Conservation (phyloP, 768 basidiomycete genomes). For the Hypsizygus marmoreus region DNA sequence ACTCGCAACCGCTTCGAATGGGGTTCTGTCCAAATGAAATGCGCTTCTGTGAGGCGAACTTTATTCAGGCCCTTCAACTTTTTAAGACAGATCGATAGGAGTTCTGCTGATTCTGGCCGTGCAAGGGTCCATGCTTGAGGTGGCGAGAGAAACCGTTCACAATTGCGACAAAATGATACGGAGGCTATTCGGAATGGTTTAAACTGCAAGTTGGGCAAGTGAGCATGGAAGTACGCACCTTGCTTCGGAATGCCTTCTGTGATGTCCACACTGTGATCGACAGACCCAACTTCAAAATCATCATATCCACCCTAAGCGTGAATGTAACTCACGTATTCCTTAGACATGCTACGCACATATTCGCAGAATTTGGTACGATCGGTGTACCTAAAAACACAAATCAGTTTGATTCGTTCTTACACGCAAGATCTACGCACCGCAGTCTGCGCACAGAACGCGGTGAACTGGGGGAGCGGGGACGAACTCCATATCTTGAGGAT, state of each 20-base stretch:
- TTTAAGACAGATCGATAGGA: slow-evolving; percentile 91
- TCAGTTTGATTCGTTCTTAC: slow-evolving; percentile 6
- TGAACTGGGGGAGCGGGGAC: slow-evolving; percentile 73
- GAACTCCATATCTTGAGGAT: slow-evolving; percentile 67
- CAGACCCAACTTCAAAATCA: slow-evolving; percentile 2
- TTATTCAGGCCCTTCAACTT: slow-evolving; percentile 93
- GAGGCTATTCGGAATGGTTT: no score
- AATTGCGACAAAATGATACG: slow-evolving; percentile 92
- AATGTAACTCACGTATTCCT: slow-evolving; percentile 69
- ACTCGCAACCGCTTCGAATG: slow-evolving; percentile 92
- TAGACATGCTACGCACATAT: slow-evolving; percentile 87
- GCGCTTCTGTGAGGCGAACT: slow-evolving; percentile 96
- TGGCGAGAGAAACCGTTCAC: slow-evolving; percentile 93
- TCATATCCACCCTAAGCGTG: neutral
- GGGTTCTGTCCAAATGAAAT: slow-evolving; percentile 99
- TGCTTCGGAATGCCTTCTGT: slow-evolving; percentile 98
- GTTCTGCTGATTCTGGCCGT: slow-evolving; percentile 87
- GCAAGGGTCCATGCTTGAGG: slow-evolving; percentile 86
- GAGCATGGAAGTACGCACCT: slow-evolving; percentile 54
- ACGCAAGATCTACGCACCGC: slow-evolving; percentile 50
- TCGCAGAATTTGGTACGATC: slow-evolving; percentile 90
- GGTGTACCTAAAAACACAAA: slow-evolving; percentile 58
- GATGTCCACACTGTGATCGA: slow-evolving; percentile 76
- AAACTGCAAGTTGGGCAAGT: no score
- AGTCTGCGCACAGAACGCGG: slow-evolving; percentile 87